A percentile compares a stretch with the other conserved stretches of the same genome.
Conservation (phyloP, 495 filamentous ascomycete genomes). For the Penicillium taxi region DNA sequence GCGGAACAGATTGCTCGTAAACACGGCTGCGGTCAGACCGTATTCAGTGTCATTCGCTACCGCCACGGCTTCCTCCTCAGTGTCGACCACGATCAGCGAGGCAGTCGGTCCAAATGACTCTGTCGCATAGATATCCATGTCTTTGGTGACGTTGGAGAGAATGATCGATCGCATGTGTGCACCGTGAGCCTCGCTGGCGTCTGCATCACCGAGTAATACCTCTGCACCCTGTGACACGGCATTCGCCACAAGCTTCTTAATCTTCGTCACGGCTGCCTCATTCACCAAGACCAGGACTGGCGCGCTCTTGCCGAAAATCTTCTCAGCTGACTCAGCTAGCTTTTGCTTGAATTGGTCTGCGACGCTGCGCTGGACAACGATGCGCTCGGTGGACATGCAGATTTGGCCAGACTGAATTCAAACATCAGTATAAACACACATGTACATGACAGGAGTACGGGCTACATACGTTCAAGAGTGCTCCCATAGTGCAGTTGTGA, state of each 20-base stretch:
- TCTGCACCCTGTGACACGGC: slow-evolving; percentile 63
- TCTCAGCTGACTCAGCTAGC: slow-evolving; percentile 36
- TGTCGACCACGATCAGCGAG: slow-evolving; percentile 40
- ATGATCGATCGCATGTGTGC: slow-evolving; percentile 66
- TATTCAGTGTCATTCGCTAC: slow-evolving; percentile 48
- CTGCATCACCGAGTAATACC: slow-evolving; percentile 51
- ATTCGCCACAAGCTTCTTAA: slow-evolving; percentile 55
- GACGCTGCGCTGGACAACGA: slow-evolving; percentile 69
- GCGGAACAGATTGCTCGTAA: slow-evolving; percentile 41
- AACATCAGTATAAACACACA: neutral
- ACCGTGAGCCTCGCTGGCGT: slow-evolving; percentile 34
- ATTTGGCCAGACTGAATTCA: slow-evolving; percentile 60
- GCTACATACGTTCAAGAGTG: slow-evolving; percentile 44
- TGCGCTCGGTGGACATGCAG: slow-evolving; percentile 87
- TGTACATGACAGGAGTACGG: neutral
- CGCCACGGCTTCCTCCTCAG: slow-evolving; percentile 41
- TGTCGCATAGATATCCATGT: slow-evolving; percentile 75
- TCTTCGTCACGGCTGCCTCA: slow-evolving; percentile 53
- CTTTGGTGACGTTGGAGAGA: slow-evolving; percentile 58
- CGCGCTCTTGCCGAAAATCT: slow-evolving; percentile 39
- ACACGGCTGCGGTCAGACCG: slow-evolving; percentile 42
- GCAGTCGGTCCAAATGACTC: slow-evolving; percentile 83
- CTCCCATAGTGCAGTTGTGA: slow-evolving; percentile 40
- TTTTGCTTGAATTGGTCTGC: slow-evolving; percentile 56
- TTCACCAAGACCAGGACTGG: slow-evolving; percentile 57